Evolutionary conservation across 805 yeast species (phyloP).

Genomic region (Diddensiella caesifluorescens): DNA sequence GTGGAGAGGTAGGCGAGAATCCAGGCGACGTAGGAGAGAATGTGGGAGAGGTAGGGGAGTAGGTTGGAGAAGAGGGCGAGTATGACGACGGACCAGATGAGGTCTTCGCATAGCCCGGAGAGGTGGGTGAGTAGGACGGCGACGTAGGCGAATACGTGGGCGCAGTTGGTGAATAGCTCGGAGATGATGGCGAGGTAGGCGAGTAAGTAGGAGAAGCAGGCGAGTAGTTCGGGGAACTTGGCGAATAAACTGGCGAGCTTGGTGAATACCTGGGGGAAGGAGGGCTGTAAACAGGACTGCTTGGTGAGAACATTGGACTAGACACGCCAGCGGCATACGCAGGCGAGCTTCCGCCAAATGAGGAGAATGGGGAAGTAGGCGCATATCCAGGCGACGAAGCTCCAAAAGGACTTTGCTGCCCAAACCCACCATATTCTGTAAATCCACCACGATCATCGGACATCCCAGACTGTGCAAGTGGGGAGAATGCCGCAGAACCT

Average conservation of each 20-base stretch:
- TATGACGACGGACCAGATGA: slow-evolving; percentile 63
- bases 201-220: slow-evolving; percentile 70
- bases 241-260: slow-evolving; percentile 67
- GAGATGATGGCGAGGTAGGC: slow-evolving; percentile 69
- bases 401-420: slow-evolving; percentile 49
- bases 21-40: slow-evolving; percentile 71
- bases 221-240: slow-evolving; percentile 71
- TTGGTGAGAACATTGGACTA: slow-evolving; percentile 65
- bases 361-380: slow-evolving; percentile 70
- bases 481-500: slow-evolving; percentile 75
- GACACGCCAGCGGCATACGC: slow-evolving; percentile 36
- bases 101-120: slow-evolving; percentile 61
- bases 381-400: slow-evolving; percentile 60
- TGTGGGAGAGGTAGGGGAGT: slow-evolving; percentile 64
- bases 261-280: slow-evolving; percentile 67
- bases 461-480: slow-evolving; percentile 81
- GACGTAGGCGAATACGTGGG: slow-evolving; percentile 71
- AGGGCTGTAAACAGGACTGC: slow-evolving; percentile 60
- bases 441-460: slow-evolving; percentile 79
- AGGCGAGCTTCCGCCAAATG: slow-evolving; percentile 59
- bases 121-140: slow-evolving; percentile 70
- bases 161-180: slow-evolving; percentile 62
- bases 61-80: slow-evolving; percentile 60
- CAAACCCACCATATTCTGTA: slow-evolving; percentile 78
- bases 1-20: slow-evolving; percentile 65